Evolutionary conservation across 179 eudicot genomes (phyloP).

Genomic region (Dionaea muscipula): DNA sequence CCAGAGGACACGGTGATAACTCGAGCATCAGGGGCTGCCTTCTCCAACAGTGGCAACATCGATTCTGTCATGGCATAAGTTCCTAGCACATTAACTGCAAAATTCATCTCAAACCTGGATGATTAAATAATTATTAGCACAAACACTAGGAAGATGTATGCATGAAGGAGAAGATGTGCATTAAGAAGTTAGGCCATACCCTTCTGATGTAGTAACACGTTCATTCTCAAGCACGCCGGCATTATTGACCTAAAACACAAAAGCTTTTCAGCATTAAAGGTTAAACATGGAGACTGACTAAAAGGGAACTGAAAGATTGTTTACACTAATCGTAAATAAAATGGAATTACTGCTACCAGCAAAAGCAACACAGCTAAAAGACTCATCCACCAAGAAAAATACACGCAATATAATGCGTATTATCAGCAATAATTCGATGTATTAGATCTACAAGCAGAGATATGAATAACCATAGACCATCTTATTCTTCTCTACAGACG

Average conservation of each 20-base stretch:
- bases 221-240: conserved; percentile 66
- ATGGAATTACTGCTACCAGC: no score
- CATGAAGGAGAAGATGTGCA: no score
- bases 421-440: no score
- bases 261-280: conserved; percentile 6
- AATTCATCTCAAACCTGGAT: conserved; percentile 68
- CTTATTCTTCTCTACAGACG: no score
- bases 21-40: conserved; percentile 86
- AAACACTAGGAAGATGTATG: no score
- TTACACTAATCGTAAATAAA: no score
- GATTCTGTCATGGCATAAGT: conserved; percentile 59
- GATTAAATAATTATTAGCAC: not conserved
- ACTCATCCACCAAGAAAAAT: no score
- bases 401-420: no score
- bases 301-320: not conserved
- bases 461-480: no score
- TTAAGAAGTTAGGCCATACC: conserved; percentile 32
- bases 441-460: no score
- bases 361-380: no score
- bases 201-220: conserved; percentile 58
- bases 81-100: conserved; percentile 83
- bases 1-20: conserved; percentile 89
- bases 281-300: not conserved
- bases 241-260: conserved; percentile 59
- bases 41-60: conserved; percentile 71